A percentile compares a stretch with the other conserved stretches of the same genome.
phyloP scores from a whole-genome alignment of 148 eudicot genomes.

The Selenicereus undatus region DNA sequence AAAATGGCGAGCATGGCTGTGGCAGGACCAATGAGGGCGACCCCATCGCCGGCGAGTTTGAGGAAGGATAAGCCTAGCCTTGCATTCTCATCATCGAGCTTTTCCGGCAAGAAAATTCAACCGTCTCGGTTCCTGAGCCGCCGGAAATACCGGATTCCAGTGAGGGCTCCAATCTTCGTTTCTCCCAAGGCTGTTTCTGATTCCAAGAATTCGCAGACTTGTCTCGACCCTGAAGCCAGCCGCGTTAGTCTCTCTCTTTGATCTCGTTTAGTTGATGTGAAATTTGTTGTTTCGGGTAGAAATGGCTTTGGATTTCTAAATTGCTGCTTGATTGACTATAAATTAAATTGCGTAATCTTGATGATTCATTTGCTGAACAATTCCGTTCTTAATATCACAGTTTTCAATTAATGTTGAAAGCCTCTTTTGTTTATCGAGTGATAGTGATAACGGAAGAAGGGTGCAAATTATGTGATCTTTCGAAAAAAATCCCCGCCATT shows the following conservation, averaged over 20 bases:
- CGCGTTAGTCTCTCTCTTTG: slow-evolving; percentile 35
- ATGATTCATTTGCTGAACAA: too few species aligned
- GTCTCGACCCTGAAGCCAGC: slow-evolving; percentile 98
- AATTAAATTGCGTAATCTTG: too few species aligned
- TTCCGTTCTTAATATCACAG: too few species aligned
- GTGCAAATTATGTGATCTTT: neutral
- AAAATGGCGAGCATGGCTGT: slow-evolving; percentile 38
- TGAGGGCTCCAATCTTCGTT: slow-evolving; percentile 37
- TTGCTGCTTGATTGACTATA: neutral
- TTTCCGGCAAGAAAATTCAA: slow-evolving; percentile 45
- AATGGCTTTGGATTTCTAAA: neutral
- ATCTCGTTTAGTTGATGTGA: neutral
- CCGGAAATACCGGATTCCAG: slow-evolving; percentile 13
- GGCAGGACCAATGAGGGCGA: slow-evolving; percentile 35
- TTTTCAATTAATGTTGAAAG: neutral
- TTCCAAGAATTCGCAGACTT: slow-evolving; percentile 90
- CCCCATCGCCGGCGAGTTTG: slow-evolving; percentile 19
- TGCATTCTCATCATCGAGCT: slow-evolving; percentile 46
- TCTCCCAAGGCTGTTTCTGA: slow-evolving; percentile 87
- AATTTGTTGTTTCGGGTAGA: neutral
- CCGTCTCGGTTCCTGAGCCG: slow-evolving; percentile 3
- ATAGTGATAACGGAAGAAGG: too few species aligned
- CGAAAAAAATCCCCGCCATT: neutral
- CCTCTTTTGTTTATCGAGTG: too few species aligned
- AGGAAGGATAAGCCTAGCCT: slow-evolving; percentile 13